Evolutionary conservation across 257 asterid species (phyloP).

Genomic region (Lycium barbarum): DNA sequence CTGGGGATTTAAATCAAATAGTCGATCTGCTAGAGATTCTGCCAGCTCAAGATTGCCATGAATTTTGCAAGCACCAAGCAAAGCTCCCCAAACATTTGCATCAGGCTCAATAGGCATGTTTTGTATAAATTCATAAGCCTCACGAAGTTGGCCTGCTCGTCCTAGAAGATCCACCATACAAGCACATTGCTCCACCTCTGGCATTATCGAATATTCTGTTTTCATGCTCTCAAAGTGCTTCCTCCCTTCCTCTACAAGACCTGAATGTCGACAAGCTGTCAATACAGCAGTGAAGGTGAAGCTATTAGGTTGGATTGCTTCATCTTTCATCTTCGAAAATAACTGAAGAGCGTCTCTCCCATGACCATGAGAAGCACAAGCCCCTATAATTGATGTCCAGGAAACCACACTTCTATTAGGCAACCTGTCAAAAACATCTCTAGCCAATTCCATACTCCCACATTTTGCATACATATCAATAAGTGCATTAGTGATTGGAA

Average conservation of each 20-base stretch:
- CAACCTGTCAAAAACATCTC: conserved; percentile 32
- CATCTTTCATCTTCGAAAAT: conserved; percentile 33
- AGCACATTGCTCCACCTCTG: conserved; percentile 33
- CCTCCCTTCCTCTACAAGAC: conserved; percentile 40
- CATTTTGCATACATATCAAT: conserved; percentile 41
- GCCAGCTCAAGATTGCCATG: conserved; percentile 37
- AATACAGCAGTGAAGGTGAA: conserved; percentile 36
- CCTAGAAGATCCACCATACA: conserved; percentile 40
- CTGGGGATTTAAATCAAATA: conserved; percentile 28
- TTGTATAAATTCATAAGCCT: conserved; percentile 36
- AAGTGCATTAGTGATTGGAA: conserved; percentile 33
- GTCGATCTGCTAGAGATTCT: conserved; percentile 32
- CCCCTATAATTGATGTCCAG: conserved; percentile 39
- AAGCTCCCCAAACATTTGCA: conserved; percentile 36
- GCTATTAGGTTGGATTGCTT: conserved; percentile 35
- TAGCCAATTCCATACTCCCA: conserved; percentile 34
- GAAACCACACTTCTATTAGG: conserved; percentile 29
- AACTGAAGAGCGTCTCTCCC: conserved; percentile 34
- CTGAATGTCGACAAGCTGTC: conserved; percentile 39
- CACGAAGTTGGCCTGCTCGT: conserved; percentile 31
- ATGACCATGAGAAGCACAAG: conserved; percentile 38
- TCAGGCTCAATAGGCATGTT: conserved; percentile 36
- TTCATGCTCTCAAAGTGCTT: conserved; percentile 35
- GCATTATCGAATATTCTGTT: conserved; percentile 29
- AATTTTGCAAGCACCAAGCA: conserved; percentile 40